phyloP scores from a whole-genome alignment of 1,284 basidiomycete species.

The Malassezia japonica region DNA sequence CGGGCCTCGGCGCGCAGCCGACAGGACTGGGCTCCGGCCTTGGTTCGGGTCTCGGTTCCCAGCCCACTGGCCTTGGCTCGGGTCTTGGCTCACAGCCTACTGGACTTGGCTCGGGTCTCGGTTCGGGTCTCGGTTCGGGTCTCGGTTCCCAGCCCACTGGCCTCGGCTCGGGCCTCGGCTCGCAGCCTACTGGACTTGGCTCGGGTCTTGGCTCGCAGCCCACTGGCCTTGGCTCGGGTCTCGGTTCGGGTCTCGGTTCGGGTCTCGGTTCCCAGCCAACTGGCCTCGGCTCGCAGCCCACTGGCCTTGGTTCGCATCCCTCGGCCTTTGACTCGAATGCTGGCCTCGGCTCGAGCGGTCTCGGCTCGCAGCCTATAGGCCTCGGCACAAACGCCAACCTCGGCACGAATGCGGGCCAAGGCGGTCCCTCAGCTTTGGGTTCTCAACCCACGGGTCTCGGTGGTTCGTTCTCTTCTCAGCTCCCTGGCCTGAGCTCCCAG shows the following conservation, averaged over 20 bases:
- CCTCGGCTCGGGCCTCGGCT: background rate
- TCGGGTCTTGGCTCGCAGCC: background rate
- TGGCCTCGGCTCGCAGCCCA: background rate
- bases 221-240: background rate
- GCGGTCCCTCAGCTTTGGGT: slow-evolving; percentile 8
- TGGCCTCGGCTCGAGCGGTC: too few species aligned
- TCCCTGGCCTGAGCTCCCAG: too few species aligned
- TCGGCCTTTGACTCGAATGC: background rate
- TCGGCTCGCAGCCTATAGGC: slow-evolving; percentile 22
- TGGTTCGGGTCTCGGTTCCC: background rate
- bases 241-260: too few species aligned
- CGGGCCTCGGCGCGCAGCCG: slow-evolving; percentile 18
- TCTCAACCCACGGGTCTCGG: slow-evolving; percentile 31
- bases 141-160: slow-evolving; percentile 21
- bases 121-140: too few species aligned
- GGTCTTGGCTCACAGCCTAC: background rate
- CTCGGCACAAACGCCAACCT: background rate
- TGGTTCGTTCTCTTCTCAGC: too few species aligned
- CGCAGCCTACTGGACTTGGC: too few species aligned
- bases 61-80: too few species aligned
- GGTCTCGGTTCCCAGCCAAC: slow-evolving; percentile 21
- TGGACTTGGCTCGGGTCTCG: background rate
- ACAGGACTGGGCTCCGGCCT: slow-evolving; percentile 4
- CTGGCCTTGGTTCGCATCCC: background rate
- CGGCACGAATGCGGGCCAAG: background rate